Percentiles rank a stretch among this genome's conserved stretches.
These are phyloP conservation scores for Saccharum spontaneum DNA, from an alignment of 176 grass and related monocot species.

Conservation along the genomic window DNA sequence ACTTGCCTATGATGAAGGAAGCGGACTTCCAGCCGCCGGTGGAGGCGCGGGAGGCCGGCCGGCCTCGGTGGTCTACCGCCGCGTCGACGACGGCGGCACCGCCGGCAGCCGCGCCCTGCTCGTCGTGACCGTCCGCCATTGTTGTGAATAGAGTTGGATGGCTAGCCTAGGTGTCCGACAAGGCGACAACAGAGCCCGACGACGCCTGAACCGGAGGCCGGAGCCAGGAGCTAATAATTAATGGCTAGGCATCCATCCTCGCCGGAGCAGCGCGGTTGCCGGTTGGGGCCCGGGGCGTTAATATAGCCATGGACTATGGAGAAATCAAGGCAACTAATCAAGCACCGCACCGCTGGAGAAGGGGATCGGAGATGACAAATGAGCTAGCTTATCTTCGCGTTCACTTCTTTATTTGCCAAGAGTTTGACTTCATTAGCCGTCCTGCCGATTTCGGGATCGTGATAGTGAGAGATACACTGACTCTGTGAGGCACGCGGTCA, in stretches of 20 bases:
- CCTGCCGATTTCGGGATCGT: neutral
- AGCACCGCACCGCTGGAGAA: neutral
- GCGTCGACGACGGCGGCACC: neutral
- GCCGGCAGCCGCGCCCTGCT: neutral
- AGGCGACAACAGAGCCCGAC: too few relatives aligned
- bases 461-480: neutral
- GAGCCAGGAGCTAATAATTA: neutral
- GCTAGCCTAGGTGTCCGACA: neutral
- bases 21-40: slow-evolving; percentile 53
- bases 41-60: slow-evolving; percentile 33
- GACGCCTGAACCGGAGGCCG: neutral
- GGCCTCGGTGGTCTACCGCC: slow-evolving; percentile 55
- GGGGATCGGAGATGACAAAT: neutral
- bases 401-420: neutral
- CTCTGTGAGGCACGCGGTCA: neutral
- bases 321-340: neutral
- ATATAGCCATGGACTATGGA: neutral
- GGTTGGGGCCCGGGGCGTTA: neutral
- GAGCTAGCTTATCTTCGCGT: neutral
- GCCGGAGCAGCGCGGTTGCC: neutral
- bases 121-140: neutral
- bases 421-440: neutral
- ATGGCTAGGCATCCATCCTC: neutral
- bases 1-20: slow-evolving; percentile 60
- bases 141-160: neutral